Evolutionary conservation across 805 yeast genomes (phyloP).

Genomic region (Scheffersomyces lignosus): DNA sequence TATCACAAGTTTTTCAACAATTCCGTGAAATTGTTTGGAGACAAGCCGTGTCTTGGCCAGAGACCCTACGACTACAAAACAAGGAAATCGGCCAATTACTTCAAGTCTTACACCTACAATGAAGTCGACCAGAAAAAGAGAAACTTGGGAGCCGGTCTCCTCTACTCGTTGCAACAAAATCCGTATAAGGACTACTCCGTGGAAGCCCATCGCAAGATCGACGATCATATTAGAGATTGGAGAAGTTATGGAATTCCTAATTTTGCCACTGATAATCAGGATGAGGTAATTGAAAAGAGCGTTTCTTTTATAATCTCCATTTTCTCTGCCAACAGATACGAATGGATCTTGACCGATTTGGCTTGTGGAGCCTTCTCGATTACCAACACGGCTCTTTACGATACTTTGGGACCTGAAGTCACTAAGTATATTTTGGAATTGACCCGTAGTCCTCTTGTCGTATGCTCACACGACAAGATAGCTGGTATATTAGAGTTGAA

Average conservation of each 20-base stretch:
- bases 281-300: conserved; percentile 6
- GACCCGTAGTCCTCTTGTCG: conserved; percentile 17
- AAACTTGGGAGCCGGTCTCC: conserved; percentile 57
- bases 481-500: conserved; percentile 12
- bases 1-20: conserved; percentile 32
- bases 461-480: conserved; percentile 18
- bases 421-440: conserved; percentile 19
- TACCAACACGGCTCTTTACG: conserved; percentile 21
- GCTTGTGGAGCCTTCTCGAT: conserved; percentile 16
- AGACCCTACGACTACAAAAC: conserved; percentile 35
- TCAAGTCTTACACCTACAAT: conserved; percentile 43
- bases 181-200: conserved; percentile 15
- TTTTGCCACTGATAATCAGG: conserved; percentile 2
- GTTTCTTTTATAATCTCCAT: conserved; percentile 18
- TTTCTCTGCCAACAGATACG: conserved; percentile 19
- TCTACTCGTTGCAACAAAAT: conserved; percentile 26
- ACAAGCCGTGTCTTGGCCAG: conserved; percentile 37
- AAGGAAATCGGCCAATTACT: conserved; percentile 29
- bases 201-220: conserved; percentile 29
- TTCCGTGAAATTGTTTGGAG: conserved; percentile 21
- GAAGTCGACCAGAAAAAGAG: conserved; percentile 44
- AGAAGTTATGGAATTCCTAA: conserved; percentile 9
- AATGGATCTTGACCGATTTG: conserved; percentile 16
- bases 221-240: conserved; percentile 23
- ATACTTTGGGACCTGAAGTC: conserved; percentile 18